Conservation (phyloP, 805 yeast genomes). For the Naumovozyma baii region DNA sequence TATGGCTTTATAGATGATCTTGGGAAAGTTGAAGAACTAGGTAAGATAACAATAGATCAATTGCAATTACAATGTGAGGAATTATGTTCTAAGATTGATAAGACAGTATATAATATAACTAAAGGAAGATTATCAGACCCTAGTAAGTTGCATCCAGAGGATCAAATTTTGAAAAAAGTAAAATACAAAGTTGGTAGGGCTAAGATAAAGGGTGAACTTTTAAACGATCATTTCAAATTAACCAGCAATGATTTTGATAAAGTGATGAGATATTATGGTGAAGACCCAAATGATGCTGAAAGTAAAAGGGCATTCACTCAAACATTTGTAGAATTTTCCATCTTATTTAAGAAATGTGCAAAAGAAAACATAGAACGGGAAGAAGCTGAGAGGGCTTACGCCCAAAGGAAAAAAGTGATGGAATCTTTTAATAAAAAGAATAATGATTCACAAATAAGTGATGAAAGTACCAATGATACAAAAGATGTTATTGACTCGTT, state of each 20-base stretch:
- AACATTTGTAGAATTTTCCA: slow-evolving; percentile 50
- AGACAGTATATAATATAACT: slow-evolving; percentile 45
- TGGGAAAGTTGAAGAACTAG: slow-evolving; percentile 40
- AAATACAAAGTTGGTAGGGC: slow-evolving; percentile 47
- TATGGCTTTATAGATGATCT: slow-evolving; percentile 55
- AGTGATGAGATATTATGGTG: slow-evolving; percentile 64
- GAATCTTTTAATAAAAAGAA: slow-evolving; percentile 6
- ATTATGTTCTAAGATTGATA: slow-evolving; percentile 40
- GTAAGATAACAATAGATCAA: slow-evolving; percentile 55
- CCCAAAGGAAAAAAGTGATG: slow-evolving; percentile 49
- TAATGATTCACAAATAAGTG: background rate
- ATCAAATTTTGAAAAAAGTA: slow-evolving; percentile 46
- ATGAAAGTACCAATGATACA: slow-evolving; percentile 6
- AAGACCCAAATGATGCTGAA: slow-evolving; percentile 44
- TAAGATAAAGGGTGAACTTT: slow-evolving; percentile 39
- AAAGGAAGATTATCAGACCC: slow-evolving; percentile 58
- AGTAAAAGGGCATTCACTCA: slow-evolving; percentile 52
- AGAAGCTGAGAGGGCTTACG: slow-evolving; percentile 56
- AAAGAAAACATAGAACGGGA: slow-evolving; percentile 56
- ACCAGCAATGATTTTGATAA: slow-evolving; percentile 46
- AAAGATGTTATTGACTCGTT: slow-evolving; percentile 21
- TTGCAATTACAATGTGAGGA: slow-evolving; percentile 51
- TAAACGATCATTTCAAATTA: slow-evolving; percentile 41
- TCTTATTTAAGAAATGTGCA: slow-evolving; percentile 55
- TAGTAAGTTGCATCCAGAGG: slow-evolving; percentile 56